phyloP scores from a whole-genome alignment of 1,139 yeast species.

The Debaryomyces udenii region DNA sequence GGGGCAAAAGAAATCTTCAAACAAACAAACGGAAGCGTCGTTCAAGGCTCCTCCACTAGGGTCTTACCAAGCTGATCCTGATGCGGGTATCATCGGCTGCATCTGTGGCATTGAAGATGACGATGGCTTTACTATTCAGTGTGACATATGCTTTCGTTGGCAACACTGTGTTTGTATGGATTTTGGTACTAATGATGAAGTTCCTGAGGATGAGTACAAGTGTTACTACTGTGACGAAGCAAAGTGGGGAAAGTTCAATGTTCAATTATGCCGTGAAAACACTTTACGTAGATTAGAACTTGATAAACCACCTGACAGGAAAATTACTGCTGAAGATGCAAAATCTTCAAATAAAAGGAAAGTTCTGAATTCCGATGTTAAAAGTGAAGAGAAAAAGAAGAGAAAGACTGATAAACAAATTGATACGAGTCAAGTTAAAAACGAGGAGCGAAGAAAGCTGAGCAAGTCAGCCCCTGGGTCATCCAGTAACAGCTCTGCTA shows the following conservation, averaged over 20 bases:
- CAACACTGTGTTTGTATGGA: constrained; percentile 92
- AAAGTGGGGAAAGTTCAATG: constrained; percentile 52
- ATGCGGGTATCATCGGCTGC: constrained; percentile 86
- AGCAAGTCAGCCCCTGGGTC: neutral
- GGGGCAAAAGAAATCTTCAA: neutral
- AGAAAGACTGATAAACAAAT: constrained; percentile 9
- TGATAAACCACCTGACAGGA: constrained; percentile 22
- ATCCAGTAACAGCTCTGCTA: neutral
- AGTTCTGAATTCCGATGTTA: constrained; percentile 28
- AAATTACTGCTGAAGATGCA: constrained; percentile 10
- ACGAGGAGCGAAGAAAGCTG: constrained; percentile 12
- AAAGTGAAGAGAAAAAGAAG: constrained; percentile 17
- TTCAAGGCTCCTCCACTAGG: constrained; percentile 34
- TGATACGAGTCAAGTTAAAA: constrained; percentile 9
- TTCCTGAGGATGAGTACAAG: constrained; percentile 76
- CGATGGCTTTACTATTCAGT: constrained; percentile 93
- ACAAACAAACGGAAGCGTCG: neutral
- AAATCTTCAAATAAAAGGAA: constrained; percentile 27
- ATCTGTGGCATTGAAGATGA: constrained; percentile 88
- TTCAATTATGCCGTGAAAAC: constrained; percentile 41
- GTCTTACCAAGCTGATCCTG: constrained; percentile 69
- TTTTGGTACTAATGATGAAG: constrained; percentile 68
- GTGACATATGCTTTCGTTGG: constrained; percentile 92
- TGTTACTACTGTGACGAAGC: constrained; percentile 77
- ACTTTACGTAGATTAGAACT: constrained; percentile 41